Percentiles rank a stretch among this genome's conserved stretches.
phyloP scores from a whole-genome alignment of 164 flowering plant genomes.

The Vitis rupestris region DNA sequence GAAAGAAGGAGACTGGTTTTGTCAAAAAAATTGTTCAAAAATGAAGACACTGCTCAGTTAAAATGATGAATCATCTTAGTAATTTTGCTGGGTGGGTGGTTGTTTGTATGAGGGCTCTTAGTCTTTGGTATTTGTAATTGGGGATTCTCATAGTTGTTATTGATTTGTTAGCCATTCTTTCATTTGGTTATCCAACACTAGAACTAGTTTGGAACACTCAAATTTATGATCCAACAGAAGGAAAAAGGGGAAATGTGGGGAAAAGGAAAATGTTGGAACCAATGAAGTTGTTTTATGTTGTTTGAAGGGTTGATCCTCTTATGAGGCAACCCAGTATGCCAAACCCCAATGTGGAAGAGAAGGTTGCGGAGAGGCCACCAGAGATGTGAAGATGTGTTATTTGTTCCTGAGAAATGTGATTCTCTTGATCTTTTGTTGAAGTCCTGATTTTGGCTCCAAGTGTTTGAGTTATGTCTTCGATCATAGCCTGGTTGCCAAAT shows the following conservation, averaged over 20 bases:
- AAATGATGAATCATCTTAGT: no score
- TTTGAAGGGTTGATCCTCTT: not conserved
- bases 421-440: not conserved
- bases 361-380: not conserved
- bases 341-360: not conserved
- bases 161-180: not conserved
- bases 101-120: not conserved
- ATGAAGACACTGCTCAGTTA: no score
- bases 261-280: not conserved
- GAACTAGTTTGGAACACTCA: not conserved
- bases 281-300: not conserved
- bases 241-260: not conserved
- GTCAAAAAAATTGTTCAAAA: no score
- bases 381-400: not conserved
- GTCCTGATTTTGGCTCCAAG: no score
- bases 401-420: not conserved
- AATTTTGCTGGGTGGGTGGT: no score
- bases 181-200: not conserved
- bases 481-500: no score
- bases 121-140: no score
- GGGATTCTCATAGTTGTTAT: not conserved
- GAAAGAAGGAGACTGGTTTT: no score
- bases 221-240: not conserved
- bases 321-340: not conserved
- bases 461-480: not conserved